Evolutionary conservation across 495 filamentous ascomycete genomes (phyloP), one percentile per base, ranked within the genome.

Genomic region (Aspergillus leporis): DNA sequence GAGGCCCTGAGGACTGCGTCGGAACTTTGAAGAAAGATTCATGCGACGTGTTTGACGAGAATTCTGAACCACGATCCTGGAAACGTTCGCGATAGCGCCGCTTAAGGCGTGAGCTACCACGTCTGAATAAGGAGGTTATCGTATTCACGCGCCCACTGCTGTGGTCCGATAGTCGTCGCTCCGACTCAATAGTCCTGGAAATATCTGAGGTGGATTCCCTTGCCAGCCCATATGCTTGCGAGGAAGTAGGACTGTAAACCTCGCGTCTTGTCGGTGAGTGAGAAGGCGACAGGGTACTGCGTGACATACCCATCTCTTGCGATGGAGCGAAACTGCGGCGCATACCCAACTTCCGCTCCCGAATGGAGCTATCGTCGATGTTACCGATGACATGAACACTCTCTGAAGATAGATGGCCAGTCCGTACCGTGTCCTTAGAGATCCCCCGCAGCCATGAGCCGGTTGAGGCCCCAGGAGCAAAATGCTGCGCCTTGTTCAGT

Each of bases 1-100:
- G 63, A 38, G 74, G 72, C 3, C 65, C 70, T 8, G 73, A 71
- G n/a, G 71, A 68, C 22, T 72, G 73, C 4, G 75, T 74, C 28
- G 73, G 69, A 22, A 76, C 65, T 32, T 78, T 81, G 51, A 81
- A 78, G 70, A 89, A 85, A 2, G 90, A 94, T 66, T 97, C 92
- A 64, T 91, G 82, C 12, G 92, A 96, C 3, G 90, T 89, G 60
- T 94, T 95, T 22, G 91, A 92, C 64, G 91, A 92, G 66, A 92
- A 90, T 9, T 87, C 81, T 0, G 83, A 81, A 8, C 73, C 69
- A 1, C 79, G 68, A 9, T 75, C 70, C 4, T 74, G 74, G 62
- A 78, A 88, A 21, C 77, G 81, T 46, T 83, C 84, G 4, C 79
- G 83, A 49, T 81, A 85, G 8, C 73, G 80, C 53, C 80, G 82